Percentiles rank a stretch among this genome's conserved stretches.
phyloP scores from a whole-genome alignment of 164 flowering plant species.

The Sextonia rubra region DNA sequence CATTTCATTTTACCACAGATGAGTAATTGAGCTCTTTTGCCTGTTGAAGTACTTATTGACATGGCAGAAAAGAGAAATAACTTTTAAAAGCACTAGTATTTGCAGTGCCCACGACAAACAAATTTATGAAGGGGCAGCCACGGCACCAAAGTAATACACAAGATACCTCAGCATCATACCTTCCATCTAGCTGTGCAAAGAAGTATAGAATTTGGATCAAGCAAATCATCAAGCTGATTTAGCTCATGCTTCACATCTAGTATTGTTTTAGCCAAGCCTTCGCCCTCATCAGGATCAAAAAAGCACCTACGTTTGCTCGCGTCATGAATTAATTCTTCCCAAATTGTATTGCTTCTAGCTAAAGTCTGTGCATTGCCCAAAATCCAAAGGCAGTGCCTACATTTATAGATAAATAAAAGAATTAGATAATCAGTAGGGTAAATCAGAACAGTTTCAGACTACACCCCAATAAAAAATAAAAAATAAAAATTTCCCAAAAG shows the following conservation, averaged over 20 bases:
- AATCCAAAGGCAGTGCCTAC: constrained; percentile 45
- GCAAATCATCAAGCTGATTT: constrained; percentile 63
- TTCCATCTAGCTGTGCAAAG: constrained; percentile 63
- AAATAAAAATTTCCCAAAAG: not conserved
- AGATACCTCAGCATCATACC: constrained; percentile 30
- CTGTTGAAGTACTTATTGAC: too few species aligned
- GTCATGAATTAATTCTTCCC: constrained; percentile 22
- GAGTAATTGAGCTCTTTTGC: too few species aligned
- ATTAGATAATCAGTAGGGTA: not conserved
- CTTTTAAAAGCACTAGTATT: not conserved
- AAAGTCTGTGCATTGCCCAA: constrained; percentile 26
- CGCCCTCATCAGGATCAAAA: constrained; percentile 18
- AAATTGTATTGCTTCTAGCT: constrained; percentile 15
- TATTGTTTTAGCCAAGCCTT: constrained; percentile 29
- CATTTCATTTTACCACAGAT: too few species aligned
- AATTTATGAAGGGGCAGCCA: not conserved
- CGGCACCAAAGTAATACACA: too few species aligned
- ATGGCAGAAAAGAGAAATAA: not conserved
- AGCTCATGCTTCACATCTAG: constrained; percentile 50
- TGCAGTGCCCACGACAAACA: not conserved
- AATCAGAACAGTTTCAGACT: not conserved
- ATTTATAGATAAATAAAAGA: constrained; percentile 24
- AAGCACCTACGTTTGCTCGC: constrained; percentile 17
- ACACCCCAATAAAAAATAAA: not conserved
- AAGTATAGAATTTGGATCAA: constrained; percentile 43